These are phyloP conservation scores for Claviceps africana DNA, from an alignment of 2,329 filamentous ascomycete species.

Conservation along the genomic window DNA sequence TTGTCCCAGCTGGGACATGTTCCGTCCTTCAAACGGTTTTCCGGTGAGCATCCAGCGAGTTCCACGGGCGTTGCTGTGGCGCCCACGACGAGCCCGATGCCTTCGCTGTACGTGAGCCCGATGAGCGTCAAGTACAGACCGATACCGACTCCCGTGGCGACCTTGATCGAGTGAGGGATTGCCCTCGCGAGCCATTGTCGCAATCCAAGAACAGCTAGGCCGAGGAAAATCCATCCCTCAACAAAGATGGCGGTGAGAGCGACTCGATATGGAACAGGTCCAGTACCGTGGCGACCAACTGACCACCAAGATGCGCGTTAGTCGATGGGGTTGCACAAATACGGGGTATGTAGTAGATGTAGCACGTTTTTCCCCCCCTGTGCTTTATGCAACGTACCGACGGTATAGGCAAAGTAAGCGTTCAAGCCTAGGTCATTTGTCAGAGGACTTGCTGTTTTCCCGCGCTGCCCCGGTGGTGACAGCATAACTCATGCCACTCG, in stretches of 20 bases:
- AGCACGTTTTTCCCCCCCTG: constrained; percentile 7
- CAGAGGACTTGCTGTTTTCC: not conserved
- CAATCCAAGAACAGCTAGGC: constrained; percentile 63
- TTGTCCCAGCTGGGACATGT: constrained; percentile 50
- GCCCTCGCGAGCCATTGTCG: constrained; percentile 78
- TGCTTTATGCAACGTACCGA: constrained; percentile 14
- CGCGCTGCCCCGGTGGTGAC: not conserved
- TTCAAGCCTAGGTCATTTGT: constrained; percentile 43
- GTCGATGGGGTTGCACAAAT: not conserved
- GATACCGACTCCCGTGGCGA: constrained; percentile 75
- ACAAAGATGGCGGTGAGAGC: constrained; percentile 80
- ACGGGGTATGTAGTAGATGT: not conserved
- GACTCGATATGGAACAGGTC: constrained; percentile 57
- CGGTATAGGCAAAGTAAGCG: constrained; percentile 70
- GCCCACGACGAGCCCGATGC: constrained; percentile 66
- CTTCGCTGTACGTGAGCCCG: constrained; percentile 65
- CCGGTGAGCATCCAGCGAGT: constrained; percentile 53
- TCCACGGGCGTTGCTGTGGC: constrained; percentile 54
- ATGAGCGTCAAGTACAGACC: constrained; percentile 69
- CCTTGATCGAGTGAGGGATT: constrained; percentile 73
- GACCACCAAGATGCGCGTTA: constrained; percentile 3
- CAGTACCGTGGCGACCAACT: constrained; percentile 63
- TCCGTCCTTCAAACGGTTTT: constrained; percentile 30
- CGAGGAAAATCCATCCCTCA: constrained; percentile 76
- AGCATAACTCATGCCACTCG: not conserved